A percentile compares a stretch with the other conserved stretches of the same genome.
phyloP scores from a whole-genome alignment of 2,329 filamentous ascomycete genomes.

The Cordyceps fumosorosea region DNA sequence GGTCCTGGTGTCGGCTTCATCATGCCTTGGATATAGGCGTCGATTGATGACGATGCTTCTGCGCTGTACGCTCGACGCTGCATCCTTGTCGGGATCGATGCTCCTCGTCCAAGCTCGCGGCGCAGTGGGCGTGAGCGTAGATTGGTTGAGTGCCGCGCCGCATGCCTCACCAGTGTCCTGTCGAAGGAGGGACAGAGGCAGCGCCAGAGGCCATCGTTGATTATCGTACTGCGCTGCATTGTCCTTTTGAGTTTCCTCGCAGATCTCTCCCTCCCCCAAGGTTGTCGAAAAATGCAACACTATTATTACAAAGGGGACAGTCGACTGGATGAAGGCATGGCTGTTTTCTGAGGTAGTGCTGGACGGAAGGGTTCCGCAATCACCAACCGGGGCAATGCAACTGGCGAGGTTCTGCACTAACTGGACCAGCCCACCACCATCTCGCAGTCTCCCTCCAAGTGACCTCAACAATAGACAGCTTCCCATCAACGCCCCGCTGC shows the following conservation, averaged over 20 bases:
- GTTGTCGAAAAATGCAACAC: background rate
- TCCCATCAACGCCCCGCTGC: background rate
- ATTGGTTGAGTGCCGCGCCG: slow-evolving; percentile 26
- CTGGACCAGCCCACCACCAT: background rate
- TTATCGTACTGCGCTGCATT: slow-evolving; percentile 28
- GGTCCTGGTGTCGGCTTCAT: slow-evolving; percentile 24
- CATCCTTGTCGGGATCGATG: background rate
- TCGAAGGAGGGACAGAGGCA: slow-evolving; percentile 55
- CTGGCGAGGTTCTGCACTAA: slow-evolving; percentile 20
- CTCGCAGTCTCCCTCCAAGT: background rate
- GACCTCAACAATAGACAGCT: slow-evolving; percentile 1
- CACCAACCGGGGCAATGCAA: slow-evolving; percentile 24
- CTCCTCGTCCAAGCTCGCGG: slow-evolving; percentile 14
- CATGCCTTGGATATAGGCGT: slow-evolving; percentile 30
- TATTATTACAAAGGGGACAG: background rate
- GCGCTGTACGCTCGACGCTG: background rate
- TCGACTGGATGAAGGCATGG: background rate
- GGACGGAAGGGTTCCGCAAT: slow-evolving; percentile 2
- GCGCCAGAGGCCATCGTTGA: slow-evolving; percentile 56
- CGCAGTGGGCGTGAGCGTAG: slow-evolving; percentile 10
- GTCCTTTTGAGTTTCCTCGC: background rate
- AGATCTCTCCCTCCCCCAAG: background rate
- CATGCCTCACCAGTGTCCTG: slow-evolving; percentile 16
- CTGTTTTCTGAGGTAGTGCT: background rate
- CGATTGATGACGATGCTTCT: slow-evolving; percentile 19